phyloP scores from a whole-genome alignment of 2,329 filamentous ascomycete genomes.

The Xylaria sp. region DNA sequence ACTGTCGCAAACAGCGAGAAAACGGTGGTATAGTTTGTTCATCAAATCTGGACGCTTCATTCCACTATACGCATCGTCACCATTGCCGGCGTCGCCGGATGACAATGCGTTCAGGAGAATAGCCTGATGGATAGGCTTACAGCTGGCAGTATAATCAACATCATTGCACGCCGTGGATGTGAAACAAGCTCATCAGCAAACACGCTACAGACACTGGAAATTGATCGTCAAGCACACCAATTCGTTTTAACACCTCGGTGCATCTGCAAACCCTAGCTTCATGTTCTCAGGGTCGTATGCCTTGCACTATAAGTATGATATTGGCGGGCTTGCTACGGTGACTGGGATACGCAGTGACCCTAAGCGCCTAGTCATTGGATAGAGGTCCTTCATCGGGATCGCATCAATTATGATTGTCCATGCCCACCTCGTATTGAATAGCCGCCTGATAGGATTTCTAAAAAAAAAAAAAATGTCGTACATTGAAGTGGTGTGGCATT shows the following conservation, averaged over 20 bases:
- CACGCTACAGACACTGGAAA: conserved; percentile 63
- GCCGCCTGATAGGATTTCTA: no score
- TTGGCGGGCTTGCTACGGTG: neutral
- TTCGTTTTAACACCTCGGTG: neutral
- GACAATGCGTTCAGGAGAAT: conserved; percentile 31
- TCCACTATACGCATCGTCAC: conserved; percentile 38
- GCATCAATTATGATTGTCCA: neutral
- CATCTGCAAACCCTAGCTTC: neutral
- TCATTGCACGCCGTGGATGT: conserved; percentile 61
- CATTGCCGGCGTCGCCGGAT: conserved; percentile 56
- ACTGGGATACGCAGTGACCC: neutral
- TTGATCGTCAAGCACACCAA: conserved; percentile 60
- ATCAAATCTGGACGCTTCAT: conserved; percentile 50
- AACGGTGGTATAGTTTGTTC: conserved; percentile 54
- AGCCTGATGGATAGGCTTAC: conserved; percentile 11
- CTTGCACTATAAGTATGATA: neutral
- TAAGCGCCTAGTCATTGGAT: neutral
- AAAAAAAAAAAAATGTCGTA: neutral
- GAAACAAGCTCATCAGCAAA: conserved; percentile 60
- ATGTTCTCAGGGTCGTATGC: neutral
- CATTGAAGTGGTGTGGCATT: no score
- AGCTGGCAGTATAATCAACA: conserved; percentile 49
- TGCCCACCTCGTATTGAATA: neutral
- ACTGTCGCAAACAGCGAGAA: conserved; percentile 65
- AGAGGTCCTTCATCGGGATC: neutral